Conservation (phyloP, 2,329 filamentous ascomycete species). For the Sporothrix sp. region DNA sequence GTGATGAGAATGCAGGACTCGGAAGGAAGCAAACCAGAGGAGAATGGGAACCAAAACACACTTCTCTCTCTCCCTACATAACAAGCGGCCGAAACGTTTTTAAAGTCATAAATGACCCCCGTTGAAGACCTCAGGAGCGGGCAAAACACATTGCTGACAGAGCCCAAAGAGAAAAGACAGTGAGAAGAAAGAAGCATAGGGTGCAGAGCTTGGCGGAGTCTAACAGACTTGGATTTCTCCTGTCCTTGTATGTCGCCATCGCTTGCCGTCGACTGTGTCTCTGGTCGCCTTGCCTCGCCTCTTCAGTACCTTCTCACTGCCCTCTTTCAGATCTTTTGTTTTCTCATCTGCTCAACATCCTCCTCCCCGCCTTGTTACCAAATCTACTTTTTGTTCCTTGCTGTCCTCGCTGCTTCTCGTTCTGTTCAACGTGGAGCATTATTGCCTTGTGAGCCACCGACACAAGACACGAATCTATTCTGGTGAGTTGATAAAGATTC, state of each 20-base stretch:
- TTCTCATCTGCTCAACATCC: too few relatives aligned
- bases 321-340: background rate
- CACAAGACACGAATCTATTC: too few relatives aligned
- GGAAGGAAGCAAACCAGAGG: background rate
- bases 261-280: background rate
- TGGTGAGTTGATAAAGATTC: constrained; percentile 14
- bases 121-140: background rate
- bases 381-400: too few relatives aligned
- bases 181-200: background rate
- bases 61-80: constrained; percentile 8
- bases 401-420: background rate
- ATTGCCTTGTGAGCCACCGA: too few relatives aligned
- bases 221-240: constrained; percentile 6
- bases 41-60: background rate
- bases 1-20: background rate
- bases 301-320: background rate
- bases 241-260: constrained; percentile 8
- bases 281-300: background rate
- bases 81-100: constrained; percentile 7
- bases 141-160: background rate
- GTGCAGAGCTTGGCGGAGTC: background rate
- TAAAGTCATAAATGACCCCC: constrained; percentile 8
- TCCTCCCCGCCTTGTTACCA: too few relatives aligned
- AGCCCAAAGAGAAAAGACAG: background rate
- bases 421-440: constrained; percentile 4